Base-by-base conservation (phyloP, 768 basidiomycete species). In the Tylopilus sp. region DNA sequence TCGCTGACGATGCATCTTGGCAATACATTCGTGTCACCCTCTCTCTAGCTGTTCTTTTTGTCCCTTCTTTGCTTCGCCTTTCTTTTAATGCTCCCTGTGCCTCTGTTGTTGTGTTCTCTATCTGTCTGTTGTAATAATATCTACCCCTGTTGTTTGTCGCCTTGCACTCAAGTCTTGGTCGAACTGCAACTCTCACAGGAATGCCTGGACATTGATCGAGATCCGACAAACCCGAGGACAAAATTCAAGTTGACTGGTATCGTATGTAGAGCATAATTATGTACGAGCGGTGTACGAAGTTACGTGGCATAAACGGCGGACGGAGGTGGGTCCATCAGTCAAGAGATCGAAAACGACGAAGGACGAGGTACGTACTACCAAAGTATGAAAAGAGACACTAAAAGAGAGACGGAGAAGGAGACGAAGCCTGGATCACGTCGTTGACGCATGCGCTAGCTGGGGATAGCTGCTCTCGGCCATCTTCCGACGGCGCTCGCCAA, bases 401-500 rank as follows among this genome's bases (percentile, higher is more conserved):
- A 35, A 35, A 31, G 9, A 26, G 6, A 9, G 9, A 26, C 26
- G 8, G 31, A 31, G 6, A 15, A 31, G 31, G 31, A 13, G 31
- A 15, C 12, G 31, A 33, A 17, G 7, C n/a, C n/a, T n/a, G 33
- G 33, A 17, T 31, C 31, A 31, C 31, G 35, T 35, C 17, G 35
- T 17, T 6, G 17, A 35, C 21, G 51, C n/a, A n/a, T n/a, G n/a
- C n/a, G n/a, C 43, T n/a, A n/a, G n/a, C n/a, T n/a, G n/a, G 15
- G n/a, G n/a, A n/a, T n/a, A n/a, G n/a, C n/a, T n/a, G n/a, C 31
- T 40, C 53, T 72, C 68, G 11, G 58, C 62, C 76, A 85, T 73
- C 66, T 75, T 76, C 53, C 85, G 70, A 64, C 82, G 73, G 60
- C 76, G 75, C 69, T 91, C 86, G 28, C 88, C 79, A 8, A 91